Evolutionary conservation across 768 basidiomycete species (phyloP).

Genomic region (Trametes meyenii): DNA sequence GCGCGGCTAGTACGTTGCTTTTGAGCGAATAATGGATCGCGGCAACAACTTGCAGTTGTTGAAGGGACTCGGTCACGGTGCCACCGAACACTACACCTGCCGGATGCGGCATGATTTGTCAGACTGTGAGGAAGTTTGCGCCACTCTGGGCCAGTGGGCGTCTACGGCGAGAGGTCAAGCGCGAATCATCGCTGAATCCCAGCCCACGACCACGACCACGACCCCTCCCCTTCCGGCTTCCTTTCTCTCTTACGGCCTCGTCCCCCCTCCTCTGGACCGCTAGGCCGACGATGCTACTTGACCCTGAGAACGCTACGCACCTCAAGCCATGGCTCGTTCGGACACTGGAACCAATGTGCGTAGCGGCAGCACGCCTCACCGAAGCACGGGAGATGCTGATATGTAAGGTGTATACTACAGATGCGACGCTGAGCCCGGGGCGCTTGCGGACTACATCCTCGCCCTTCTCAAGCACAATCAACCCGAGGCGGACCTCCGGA

Average conservation of each 20-base stretch:
- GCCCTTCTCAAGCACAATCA: slow-evolving; percentile 92
- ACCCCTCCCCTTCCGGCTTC: slow-evolving; percentile 1
- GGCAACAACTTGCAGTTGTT: too few relatives aligned
- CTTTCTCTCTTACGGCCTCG: slow-evolving; percentile 6
- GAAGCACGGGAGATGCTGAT: background rate
- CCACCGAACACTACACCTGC: slow-evolving; percentile 14
- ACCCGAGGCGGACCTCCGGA: slow-evolving; percentile 78
- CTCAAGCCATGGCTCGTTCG: slow-evolving; percentile 89
- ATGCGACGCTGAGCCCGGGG: slow-evolving; percentile 95
- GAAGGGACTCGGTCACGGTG: too few relatives aligned
- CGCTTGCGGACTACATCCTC: slow-evolving; percentile 92
- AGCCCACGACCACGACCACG: slow-evolving; percentile 8
- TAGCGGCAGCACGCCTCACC: slow-evolving; percentile 20
- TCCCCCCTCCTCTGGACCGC: background rate
- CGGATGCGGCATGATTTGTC: slow-evolving; percentile 16
- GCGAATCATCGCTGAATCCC: slow-evolving; percentile 15
- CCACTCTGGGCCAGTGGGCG: slow-evolving; percentile 12
- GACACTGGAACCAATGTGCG: slow-evolving; percentile 90
- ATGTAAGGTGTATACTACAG: slow-evolving; percentile 44
- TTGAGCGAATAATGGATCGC: too few relatives aligned
- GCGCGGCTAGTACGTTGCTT: too few relatives aligned
- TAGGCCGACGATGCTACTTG: slow-evolving; percentile 59
- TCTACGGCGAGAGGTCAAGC: background rate
- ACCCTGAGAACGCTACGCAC: slow-evolving; percentile 61
- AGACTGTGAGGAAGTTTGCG: slow-evolving; percentile 28